Base-by-base conservation (phyloP, 768 basidiomycete genomes). In the Boletus insuetus region DNA sequence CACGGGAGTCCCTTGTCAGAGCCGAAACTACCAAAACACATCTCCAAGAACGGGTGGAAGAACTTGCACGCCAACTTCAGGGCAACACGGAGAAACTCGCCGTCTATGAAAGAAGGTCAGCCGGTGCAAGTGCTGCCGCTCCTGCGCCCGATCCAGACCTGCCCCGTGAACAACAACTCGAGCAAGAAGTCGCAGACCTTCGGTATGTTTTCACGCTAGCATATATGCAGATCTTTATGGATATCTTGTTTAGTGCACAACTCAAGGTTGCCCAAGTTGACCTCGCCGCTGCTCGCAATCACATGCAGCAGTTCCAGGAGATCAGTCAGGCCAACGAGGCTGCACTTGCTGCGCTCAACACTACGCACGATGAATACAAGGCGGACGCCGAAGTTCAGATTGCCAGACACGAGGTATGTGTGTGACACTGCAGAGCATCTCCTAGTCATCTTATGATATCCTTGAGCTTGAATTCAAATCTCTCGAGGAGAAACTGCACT, bases 11-110 rank as follows among this genome's bases (percentile, higher is more conserved):
- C 6, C 79, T 93, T 10, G 75, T 87, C 29, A 79, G 79, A 16
- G 87, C 89, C 3, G 85, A 92, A 65, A 89, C 87, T 0, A 90
- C 84, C 76, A 88, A 85, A 71, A 85, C 79, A 38, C 87, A 92
- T 64, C 78, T 92, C 7, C 85, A 91, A 67, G 83, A 88, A 58
- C 84, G 86, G 34, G 65, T 73, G 2, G 72, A 74, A 44, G 71
- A 74, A 11, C 65, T 79, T 20, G 65, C 68, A n/a, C 73, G 76
- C 22, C 85, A 89, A 58, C 69, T 91, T 6, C 84, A 89, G 58
- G 89, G 89, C 31, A 85, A 85, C 53, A 82, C 85, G 44, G 92
- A 94, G 76, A 94, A 94, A 70, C 79, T 94, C 26, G 78, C 91
- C 2, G 89, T 94, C 3, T 95, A 92, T 62, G 92, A 94, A 65